Base-by-base conservation (phyloP, 2,329 filamentous ascomycete species). In the Metarhizium robertsii region DNA sequence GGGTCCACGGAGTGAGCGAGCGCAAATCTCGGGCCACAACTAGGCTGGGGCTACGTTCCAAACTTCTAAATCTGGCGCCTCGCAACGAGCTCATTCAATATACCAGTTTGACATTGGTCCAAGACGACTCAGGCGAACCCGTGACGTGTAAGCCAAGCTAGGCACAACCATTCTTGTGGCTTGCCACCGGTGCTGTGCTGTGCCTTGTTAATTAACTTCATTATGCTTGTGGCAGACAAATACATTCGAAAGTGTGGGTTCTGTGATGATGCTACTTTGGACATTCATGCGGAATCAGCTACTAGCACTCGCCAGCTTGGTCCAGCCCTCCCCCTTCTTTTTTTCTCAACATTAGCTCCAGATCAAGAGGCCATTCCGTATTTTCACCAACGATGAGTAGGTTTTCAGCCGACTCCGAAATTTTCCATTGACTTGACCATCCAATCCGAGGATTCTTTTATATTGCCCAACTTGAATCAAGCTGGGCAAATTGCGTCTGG, bases 141-240 rank as follows among this genome's bases (percentile, higher is more conserved):
- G 52, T 49, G 52, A 54, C 53, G 18, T 32, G 53, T 32, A 50
- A 46, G 6, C 46, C 8, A 54, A 50, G 53, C 47, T 54, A 38
- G 53, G 53, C 18, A 48, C 25, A 42, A n/a, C 29, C 6, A 18
- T 30, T 16, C 16, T 47, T 38, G 42, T 20, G 52, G 42, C 42
- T 53, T 25, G 30, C 16, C n/a, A 16, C 42, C n/a, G 14, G n/a
- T 6, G n/a, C n/a, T 11, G 2, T 45, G 42, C 42, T 20, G 50
- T 52, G 50, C 50, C 20, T 52, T 45, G 40, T 38, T 16, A 29
- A 25, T 16, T n/a, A 6, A 40, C 14, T 18, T 52, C 10, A 34
- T 34, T 11, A 34, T 34, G 32, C 50, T 5, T 52, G 18, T 52
- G 50, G 36, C 40, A 13, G 18, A 25, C 32, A 29, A 40, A 11